A percentile compares a stretch with the other conserved stretches of the same genome.
phyloP scores from a whole-genome alignment of 2,329 filamentous ascomycete species.

The Xylariales sp. region DNA sequence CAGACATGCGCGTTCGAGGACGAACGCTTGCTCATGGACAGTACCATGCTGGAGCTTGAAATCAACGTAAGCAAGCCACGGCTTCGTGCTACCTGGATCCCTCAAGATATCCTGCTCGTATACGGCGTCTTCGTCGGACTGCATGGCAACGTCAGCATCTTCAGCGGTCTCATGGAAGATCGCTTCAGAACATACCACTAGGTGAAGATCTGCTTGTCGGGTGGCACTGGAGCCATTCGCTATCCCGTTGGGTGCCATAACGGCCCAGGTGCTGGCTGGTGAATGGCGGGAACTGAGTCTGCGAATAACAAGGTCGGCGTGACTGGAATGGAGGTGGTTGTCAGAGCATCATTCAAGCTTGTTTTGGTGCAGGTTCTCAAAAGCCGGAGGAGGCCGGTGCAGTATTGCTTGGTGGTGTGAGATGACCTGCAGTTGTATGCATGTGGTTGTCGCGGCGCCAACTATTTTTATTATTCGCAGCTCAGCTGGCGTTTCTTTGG shows the following conservation, averaged over 20 bases:
- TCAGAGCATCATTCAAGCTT: neutral
- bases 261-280: too few relatives aligned
- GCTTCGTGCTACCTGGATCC: slow-evolving; percentile 79
- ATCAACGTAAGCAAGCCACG: slow-evolving; percentile 91
- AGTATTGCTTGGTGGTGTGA: neutral
- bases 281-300: too few relatives aligned
- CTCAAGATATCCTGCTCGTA: slow-evolving; percentile 96
- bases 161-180: neutral
- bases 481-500: slow-evolving; percentile 2
- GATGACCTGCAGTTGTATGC: neutral
- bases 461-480: slow-evolving; percentile 8
- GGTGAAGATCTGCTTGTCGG: slow-evolving; percentile 41
- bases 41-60: slow-evolving; percentile 87
- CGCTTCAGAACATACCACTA: slow-evolving; percentile 37
- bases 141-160: slow-evolving; percentile 17
- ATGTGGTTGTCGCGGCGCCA: slow-evolving; percentile 5
- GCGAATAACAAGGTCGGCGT: neutral
- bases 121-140: slow-evolving; percentile 83
- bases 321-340: neutral
- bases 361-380: neutral
- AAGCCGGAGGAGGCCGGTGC: neutral
- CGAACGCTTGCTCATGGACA: slow-evolving; percentile 75
- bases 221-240: slow-evolving; percentile 24
- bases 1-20: slow-evolving; percentile 85
- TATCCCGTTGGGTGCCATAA: slow-evolving; percentile 27